phyloP scores from a whole-genome alignment of 345 rosid species.

The Pistacia atlantica region DNA sequence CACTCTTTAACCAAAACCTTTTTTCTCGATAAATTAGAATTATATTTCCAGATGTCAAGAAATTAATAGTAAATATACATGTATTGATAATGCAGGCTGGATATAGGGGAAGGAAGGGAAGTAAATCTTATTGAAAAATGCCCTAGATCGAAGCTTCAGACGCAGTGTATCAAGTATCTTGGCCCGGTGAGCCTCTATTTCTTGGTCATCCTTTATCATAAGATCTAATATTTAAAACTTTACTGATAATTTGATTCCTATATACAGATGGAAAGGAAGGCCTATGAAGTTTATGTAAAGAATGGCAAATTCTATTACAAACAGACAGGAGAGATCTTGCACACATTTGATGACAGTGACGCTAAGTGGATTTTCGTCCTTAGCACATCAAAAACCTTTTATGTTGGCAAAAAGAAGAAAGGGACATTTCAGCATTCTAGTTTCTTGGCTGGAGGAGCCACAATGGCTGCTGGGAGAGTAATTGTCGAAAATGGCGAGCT shows the following conservation, averaged over 20 bases:
- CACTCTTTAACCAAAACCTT: slow-evolving; percentile 4
- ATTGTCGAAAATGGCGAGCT: slow-evolving; percentile 62
- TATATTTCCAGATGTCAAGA: slow-evolving; percentile 20
- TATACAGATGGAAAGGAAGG: slow-evolving; percentile 76
- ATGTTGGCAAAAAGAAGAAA: slow-evolving; percentile 80
- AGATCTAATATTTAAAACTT: slow-evolving; percentile 1
- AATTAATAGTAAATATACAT: slow-evolving; percentile 15
- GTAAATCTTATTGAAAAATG: slow-evolving; percentile 73
- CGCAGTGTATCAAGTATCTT: slow-evolving; percentile 92
- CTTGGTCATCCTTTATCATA: neutral
- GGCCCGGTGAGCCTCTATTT: slow-evolving; percentile 64
- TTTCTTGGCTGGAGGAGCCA: slow-evolving; percentile 93
- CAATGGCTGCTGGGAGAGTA: slow-evolving; percentile 81
- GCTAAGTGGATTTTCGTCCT: slow-evolving; percentile 96
- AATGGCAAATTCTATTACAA: slow-evolving; percentile 70
- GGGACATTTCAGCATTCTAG: slow-evolving; percentile 93
- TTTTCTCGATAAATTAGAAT: neutral
- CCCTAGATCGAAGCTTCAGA: slow-evolving; percentile 73
- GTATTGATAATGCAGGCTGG: slow-evolving; percentile 64
- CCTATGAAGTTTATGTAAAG: slow-evolving; percentile 72
- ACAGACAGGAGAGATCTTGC: slow-evolving; percentile 64
- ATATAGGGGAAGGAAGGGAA: slow-evolving; percentile 94
- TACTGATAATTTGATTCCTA: slow-evolving; percentile 18
- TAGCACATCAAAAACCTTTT: slow-evolving; percentile 68
- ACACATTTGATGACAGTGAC: slow-evolving; percentile 45